Conservation (phyloP, 2,329 filamentous ascomycete genomes). For the Trichoderma arundinaceum region DNA sequence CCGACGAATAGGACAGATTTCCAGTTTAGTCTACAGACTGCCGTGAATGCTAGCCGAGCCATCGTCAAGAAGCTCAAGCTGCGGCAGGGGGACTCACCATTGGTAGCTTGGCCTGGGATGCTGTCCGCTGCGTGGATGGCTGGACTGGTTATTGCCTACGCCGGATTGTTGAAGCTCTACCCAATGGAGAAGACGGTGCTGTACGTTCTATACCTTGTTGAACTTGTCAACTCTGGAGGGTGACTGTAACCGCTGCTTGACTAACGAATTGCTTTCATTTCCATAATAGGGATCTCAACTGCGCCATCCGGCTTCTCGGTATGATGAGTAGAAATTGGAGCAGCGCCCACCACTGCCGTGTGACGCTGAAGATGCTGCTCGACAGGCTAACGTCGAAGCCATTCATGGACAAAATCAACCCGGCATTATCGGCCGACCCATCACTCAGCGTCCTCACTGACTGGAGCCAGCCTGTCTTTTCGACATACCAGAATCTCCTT, state of each 20-base stretch:
- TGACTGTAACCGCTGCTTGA: background rate
- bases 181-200: conserved; percentile 26
- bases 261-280: background rate
- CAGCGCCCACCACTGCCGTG: conserved; percentile 24
- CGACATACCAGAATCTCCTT: conserved; percentile 25
- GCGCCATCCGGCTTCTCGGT: conserved; percentile 22
- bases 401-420: conserved; percentile 24
- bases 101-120: conserved; percentile 27
- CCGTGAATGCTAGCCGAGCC: conserved; percentile 21
- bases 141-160: conserved; percentile 19
- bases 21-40: conserved; percentile 21
- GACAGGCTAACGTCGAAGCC: conserved; percentile 18
- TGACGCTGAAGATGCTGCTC: conserved; percentile 25
- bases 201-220: background rate
- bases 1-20: conserved; percentile 26
- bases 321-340: conserved; percentile 30
- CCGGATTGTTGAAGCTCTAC: conserved; percentile 19
- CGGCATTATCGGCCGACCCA: conserved; percentile 14
- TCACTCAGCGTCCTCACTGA: conserved; percentile 11
- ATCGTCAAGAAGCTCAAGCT: conserved; percentile 27
- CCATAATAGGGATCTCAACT: conserved; percentile 19
- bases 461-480: conserved; percentile 26
- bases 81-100: conserved; percentile 19
- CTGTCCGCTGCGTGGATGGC: conserved; percentile 28
- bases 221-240: background rate